These are phyloP conservation scores for Hebeloma cylindrosporum DNA, from an alignment of 768 basidiomycete species.

Conservation along the genomic window DNA sequence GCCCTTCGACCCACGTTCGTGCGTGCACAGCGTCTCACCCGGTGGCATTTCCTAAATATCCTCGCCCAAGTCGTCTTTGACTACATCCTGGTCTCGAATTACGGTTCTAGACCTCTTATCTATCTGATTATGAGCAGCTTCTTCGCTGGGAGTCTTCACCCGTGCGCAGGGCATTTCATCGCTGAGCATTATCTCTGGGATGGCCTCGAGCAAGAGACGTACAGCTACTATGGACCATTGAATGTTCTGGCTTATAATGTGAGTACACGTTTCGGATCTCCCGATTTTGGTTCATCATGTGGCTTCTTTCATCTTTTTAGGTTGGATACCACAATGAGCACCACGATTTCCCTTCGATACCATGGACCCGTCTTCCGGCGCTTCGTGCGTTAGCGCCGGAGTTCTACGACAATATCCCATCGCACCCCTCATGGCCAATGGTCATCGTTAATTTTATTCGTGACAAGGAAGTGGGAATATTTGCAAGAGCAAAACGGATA, in stretches of 20 bases:
- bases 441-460: constrained; percentile 93
- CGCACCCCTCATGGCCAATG: constrained; percentile 93
- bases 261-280: constrained; percentile 26
- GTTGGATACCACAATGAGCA: constrained; percentile 99
- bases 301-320: constrained; percentile 36
- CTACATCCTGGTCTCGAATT: constrained; percentile 52
- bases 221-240: constrained; percentile 91
- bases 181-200: constrained; percentile 97
- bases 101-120: constrained; percentile 52
- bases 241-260: constrained; percentile 95
- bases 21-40: constrained; percentile 74
- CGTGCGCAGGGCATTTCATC: constrained; percentile 96
- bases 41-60: constrained; percentile 86
- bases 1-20: constrained; percentile 94
- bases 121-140: constrained; percentile 90
- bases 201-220: constrained; percentile 90
- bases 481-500: constrained; percentile 80
- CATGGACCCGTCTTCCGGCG: constrained; percentile 91
- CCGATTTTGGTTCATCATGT: constrained; percentile 4
- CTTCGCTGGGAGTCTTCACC: constrained; percentile 95
- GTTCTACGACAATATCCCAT: constrained; percentile 85
- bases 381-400: constrained; percentile 85
- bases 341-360: constrained; percentile 95
- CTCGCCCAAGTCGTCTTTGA: constrained; percentile 70
- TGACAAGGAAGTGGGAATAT: constrained; percentile 85